phyloP scores from a whole-genome alignment of 192 early-diverging fungal genomes.

The Phlyctochytrium planicorne region DNA sequence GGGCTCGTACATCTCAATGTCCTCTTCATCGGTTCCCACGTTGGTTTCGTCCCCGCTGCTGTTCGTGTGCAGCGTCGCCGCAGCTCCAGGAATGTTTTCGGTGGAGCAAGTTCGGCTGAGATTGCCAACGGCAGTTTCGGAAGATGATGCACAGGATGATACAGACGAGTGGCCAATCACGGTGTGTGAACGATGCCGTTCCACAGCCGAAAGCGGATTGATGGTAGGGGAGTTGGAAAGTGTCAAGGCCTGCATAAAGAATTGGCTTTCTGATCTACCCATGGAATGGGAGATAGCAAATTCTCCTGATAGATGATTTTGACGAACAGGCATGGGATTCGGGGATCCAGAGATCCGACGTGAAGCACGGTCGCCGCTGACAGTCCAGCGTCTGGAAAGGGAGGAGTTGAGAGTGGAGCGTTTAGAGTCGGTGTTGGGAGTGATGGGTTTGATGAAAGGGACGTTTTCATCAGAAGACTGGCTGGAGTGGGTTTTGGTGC shows the following conservation, averaged over 20 bases:
- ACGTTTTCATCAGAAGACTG: neutral
- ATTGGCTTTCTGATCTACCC: neutral
- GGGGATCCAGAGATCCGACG: neutral
- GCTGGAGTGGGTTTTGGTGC: neutral
- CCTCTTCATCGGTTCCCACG: neutral
- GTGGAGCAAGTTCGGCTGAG: too few species aligned
- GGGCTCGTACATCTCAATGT: too few species aligned
- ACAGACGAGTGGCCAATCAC: neutral
- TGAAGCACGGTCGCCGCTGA: neutral
- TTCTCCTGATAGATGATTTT: too few species aligned
- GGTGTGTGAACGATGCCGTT: too few species aligned
- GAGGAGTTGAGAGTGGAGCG: neutral
- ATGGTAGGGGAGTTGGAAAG: neutral
- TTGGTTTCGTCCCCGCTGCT: neutral
- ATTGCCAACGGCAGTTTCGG: too few species aligned
- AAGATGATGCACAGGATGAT: neutral
- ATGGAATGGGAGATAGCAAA: constrained; percentile 6
- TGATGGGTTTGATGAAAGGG: too few species aligned
- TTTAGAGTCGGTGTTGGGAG: neutral
- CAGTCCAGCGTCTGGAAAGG: neutral
- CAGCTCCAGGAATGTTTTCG: neutral
- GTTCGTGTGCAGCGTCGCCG: neutral
- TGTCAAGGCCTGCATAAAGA: neutral
- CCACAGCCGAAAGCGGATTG: neutral
- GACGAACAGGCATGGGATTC: neutral